A percentile compares a stretch with the other conserved stretches of the same genome.
phyloP scores from a whole-genome alignment of 2,329 filamentous ascomycete genomes.

The Calonectria pseudoreteaudii region DNA sequence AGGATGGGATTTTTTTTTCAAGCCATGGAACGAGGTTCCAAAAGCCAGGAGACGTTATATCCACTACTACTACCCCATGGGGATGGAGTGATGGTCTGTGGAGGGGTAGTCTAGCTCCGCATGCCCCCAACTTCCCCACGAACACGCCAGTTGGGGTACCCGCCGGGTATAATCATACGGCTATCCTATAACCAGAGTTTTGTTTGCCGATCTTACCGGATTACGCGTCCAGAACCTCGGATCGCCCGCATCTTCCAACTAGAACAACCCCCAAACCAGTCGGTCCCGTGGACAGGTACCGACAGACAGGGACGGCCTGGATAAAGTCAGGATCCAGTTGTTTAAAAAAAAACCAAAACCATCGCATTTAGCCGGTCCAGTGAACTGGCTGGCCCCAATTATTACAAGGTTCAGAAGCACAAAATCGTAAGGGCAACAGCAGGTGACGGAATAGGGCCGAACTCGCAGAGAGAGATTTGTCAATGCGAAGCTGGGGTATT shows the following conservation, averaged over 20 bases:
- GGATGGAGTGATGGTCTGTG: background rate
- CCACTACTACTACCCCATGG: constrained; percentile 2
- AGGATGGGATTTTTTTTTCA: background rate
- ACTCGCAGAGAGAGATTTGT: background rate
- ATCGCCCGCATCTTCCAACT: too few species aligned
- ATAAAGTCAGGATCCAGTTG: background rate
- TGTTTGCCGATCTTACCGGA: background rate
- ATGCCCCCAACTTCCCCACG: constrained; percentile 6
- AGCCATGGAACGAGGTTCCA: background rate
- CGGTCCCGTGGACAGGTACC: background rate
- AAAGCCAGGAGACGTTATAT: background rate
- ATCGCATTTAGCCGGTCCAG: background rate
- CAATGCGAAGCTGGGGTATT: background rate
- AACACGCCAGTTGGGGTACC: background rate
- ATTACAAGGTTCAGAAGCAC: background rate
- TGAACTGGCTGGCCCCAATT: background rate
- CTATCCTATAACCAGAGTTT: background rate
- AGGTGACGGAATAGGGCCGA: background rate
- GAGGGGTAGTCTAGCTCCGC: background rate
- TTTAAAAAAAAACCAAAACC: background rate
- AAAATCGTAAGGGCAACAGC: background rate
- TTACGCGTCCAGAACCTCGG: background rate
- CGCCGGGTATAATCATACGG: constrained; percentile 2
- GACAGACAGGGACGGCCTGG: background rate
- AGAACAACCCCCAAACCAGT: background rate